Evolutionary conservation across 179 eudicot genomes (phyloP), one percentile per base, ranked within the genome.

Genomic region (Carnegiea gigantea): DNA sequence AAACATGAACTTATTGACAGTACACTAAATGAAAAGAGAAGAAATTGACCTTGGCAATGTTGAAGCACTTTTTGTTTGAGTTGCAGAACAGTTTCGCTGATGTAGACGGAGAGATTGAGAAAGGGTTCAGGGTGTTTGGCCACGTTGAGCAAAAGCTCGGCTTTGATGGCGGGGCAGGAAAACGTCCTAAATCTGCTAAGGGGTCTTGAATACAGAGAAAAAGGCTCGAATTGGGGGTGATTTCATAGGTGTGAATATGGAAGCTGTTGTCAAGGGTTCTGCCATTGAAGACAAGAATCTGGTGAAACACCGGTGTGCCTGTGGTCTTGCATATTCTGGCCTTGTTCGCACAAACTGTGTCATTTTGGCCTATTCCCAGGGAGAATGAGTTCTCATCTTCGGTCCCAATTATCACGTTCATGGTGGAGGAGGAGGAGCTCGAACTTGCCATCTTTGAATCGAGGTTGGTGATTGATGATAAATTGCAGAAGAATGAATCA

Each of bases 311-410:
- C 1, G 93, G 95, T 38, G 90, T 88, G 44, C 85, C 82, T 43
- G 68, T 87, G 67, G 88, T 78, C 24, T 87, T 91, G 11, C 88
- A 79, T 17, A 91, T 83, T 82, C 89, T 88, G 46, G 90, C 93
- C 81, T 91, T 92, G 81, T 91, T 90, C 65, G 90, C 94, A 5
- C 57, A 33, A 65, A 91, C 83, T 14, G 89, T 88, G 74, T 92
- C 94, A 78, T 90, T 91, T 74, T 76, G 91, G 9, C 94, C 93
- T 13, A 89, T 82, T 85, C 91, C 93, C n/a, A 91, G 83, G 53
- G 82, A 17, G 79, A 92, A 91, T 18, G 83, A 20, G 9, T 24
- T 51, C 9, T 88, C 93, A n/a, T 68, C 82, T 57, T 85, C 78
- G 18, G 84, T 80, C 73, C 88, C 88, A 20, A 92, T 84, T 67